Evolutionary conservation across 2,329 filamentous ascomycete species (phyloP).

Genomic region (Bretziella fagacearum): DNA sequence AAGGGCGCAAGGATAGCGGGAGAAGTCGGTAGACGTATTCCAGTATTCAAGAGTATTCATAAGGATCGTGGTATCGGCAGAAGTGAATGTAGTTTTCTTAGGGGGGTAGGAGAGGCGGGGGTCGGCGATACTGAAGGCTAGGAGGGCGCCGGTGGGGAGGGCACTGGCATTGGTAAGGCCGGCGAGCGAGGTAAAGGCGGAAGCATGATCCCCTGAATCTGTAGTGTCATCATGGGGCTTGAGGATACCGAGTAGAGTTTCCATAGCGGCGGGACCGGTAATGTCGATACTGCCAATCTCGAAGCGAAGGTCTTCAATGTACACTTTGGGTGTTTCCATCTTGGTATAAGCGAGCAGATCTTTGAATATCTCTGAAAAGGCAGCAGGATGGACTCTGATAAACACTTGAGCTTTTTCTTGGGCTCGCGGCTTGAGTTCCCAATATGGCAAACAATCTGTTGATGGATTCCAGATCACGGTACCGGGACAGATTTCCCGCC

Average conservation of each 20-base stretch:
- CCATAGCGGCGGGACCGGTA: constrained; percentile 55
- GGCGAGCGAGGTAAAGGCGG: constrained; percentile 33
- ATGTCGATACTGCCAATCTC: constrained; percentile 46
- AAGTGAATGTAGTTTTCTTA: constrained; percentile 30
- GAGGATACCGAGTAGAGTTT: constrained; percentile 55
- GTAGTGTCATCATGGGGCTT: constrained; percentile 30
- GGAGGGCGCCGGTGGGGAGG: constrained; percentile 50
- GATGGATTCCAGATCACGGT: constrained; percentile 65
- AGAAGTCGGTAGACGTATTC: constrained; percentile 37
- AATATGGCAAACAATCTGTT: constrained; percentile 5
- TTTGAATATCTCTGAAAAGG: constrained; percentile 53
- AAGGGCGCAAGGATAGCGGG: neutral
- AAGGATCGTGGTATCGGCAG: constrained; percentile 23
- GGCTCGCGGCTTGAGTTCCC: too few species aligned
- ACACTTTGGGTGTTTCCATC: constrained; percentile 42
- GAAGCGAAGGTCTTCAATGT: constrained; percentile 51
- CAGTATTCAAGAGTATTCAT: constrained; percentile 48
- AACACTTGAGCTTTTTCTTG: constrained; percentile 31
- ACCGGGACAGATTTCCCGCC: constrained; percentile 50
- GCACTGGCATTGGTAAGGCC: constrained; percentile 51
- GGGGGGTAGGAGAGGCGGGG: constrained; percentile 68
- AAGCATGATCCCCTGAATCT: constrained; percentile 24
- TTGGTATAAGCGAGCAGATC: constrained; percentile 41
- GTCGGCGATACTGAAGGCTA: constrained; percentile 60
- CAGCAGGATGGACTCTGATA: constrained; percentile 66